Percentiles rank a stretch among this genome's conserved stretches.
phyloP scores from a whole-genome alignment of 148 eudicot genomes.

The Limonium bicolor region DNA sequence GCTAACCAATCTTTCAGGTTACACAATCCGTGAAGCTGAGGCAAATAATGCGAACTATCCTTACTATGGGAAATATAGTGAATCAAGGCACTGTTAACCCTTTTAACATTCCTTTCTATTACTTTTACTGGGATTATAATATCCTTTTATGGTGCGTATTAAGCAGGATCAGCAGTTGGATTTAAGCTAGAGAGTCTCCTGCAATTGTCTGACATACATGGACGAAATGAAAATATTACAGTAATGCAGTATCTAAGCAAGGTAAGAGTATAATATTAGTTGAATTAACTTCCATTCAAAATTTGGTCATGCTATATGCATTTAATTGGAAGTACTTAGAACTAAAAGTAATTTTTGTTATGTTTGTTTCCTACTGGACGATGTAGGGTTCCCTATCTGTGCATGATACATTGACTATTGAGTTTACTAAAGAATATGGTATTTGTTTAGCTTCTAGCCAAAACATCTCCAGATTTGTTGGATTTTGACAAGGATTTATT shows the following conservation, averaged over 20 bases:
- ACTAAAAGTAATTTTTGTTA: no score
- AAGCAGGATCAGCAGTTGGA: constrained; percentile 87
- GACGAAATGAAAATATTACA: constrained; percentile 90
- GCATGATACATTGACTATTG: no score
- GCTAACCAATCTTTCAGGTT: constrained; percentile 39
- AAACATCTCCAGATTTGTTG: constrained; percentile 78
- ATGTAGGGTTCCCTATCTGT: no score
- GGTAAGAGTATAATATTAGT: constrained; percentile 41
- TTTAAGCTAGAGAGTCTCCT: constrained; percentile 97
- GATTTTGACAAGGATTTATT: constrained; percentile 86
- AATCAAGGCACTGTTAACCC: constrained; percentile 78
- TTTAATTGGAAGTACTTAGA: no score
- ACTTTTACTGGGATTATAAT: neutral
- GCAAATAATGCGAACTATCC: constrained; percentile 92
- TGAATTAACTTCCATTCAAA: no score
- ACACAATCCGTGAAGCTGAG: constrained; percentile 78
- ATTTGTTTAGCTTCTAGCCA: constrained; percentile 54
- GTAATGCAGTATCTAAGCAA: constrained; percentile 96
- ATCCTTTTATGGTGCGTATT: constrained; percentile 5
- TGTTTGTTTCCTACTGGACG: no score
- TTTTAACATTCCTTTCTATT: constrained; percentile 1
- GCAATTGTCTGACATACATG: constrained; percentile 92
- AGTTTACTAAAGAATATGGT: neutral
- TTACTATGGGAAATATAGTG: constrained; percentile 90
- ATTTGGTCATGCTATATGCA: no score